Base-by-base conservation (phyloP, 805 yeast species). In the Candida railenensis region DNA sequence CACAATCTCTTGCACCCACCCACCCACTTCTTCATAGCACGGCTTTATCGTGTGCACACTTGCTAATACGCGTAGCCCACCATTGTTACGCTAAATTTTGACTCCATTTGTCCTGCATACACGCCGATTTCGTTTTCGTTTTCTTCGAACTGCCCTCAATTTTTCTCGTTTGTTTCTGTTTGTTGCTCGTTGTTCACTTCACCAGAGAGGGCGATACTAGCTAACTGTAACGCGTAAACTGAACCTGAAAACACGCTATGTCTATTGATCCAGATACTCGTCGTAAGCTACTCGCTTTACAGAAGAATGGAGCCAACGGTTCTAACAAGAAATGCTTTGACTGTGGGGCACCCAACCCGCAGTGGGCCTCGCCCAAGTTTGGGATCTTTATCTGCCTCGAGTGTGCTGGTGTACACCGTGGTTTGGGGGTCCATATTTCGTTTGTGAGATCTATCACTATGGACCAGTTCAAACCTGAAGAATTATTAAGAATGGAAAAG, bases 351-450 rank as follows among this genome's bases (percentile, higher is more conserved):
- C 96, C 96, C 48, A 92, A 91, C 63, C 99, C 99, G 8, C 99
- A 94, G 66, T 94, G 99, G 99, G 97, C 98, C 1, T 89, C 97
- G 12, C 98, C 98, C 33, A 94, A 94, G 67, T 90, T 92, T 69
- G 99, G 99, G 49, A 87, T 94, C 50, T 94, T 91, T 68, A 92
- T 94, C 61, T 94, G 99, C 67, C 78, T 94, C 36, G 99, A 94
- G 64, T 94, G 99, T 73, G 99, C 99, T 16, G 99, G 99, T 40
- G 75, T 86, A 47, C 99, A 94, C 66, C 79, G 96, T 66, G 96
- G 98, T 11, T 74, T 94, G 41, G 99, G 99, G 34, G 99, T 94
- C 37, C 99, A 94, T 65, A 83, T 94, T 48, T 91, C 97, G 37
- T 94, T 94, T 72, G 98, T 94, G 33, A 78, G 99, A 62, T 87